Conservation (phyloP, 306 rosid genomes). For the Oxytropis ochrocephala region DNA sequence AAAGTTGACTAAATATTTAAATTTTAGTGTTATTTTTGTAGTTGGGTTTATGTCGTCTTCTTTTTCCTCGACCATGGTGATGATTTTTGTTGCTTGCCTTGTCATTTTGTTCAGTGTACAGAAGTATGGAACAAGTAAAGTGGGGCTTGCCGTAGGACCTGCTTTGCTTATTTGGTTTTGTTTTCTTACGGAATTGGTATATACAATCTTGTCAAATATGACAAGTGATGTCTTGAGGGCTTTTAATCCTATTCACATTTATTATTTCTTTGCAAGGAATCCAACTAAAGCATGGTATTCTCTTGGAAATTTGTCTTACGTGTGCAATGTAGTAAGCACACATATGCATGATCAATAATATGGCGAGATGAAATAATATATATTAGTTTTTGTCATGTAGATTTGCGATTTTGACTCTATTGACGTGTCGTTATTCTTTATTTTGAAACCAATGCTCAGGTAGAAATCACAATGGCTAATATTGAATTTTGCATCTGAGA, state of each 20-base stretch:
- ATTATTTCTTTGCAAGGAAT: slow-evolving; percentile 84
- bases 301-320: slow-evolving; percentile 89
- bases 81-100: no score
- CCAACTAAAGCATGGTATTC: slow-evolving; percentile 88
- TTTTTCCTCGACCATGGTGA: no score
- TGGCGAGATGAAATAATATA: slow-evolving; percentile 13
- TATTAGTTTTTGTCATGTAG: slow-evolving; percentile 9
- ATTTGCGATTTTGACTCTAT: no score
- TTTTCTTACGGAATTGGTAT: slow-evolving; percentile 73
- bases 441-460: no score
- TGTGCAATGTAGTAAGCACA: slow-evolving; percentile 79
- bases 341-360: slow-evolving; percentile 10
- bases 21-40: no score
- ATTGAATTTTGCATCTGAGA: no score
- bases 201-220: slow-evolving; percentile 79
- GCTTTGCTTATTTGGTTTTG: slow-evolving; percentile 92
- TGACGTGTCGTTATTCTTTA: no score
- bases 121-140: no score
- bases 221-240: slow-evolving; percentile 74
- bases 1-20: no score
- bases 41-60: no score
- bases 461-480: no score
- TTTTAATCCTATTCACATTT: slow-evolving; percentile 85
- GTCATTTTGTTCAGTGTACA: no score
- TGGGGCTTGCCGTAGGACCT: slow-evolving; percentile 89